Evolutionary conservation across 352 stramenopile species (phyloP), one percentile per base, ranked within the genome.

Genomic region (Aphanomyces invadans): DNA sequence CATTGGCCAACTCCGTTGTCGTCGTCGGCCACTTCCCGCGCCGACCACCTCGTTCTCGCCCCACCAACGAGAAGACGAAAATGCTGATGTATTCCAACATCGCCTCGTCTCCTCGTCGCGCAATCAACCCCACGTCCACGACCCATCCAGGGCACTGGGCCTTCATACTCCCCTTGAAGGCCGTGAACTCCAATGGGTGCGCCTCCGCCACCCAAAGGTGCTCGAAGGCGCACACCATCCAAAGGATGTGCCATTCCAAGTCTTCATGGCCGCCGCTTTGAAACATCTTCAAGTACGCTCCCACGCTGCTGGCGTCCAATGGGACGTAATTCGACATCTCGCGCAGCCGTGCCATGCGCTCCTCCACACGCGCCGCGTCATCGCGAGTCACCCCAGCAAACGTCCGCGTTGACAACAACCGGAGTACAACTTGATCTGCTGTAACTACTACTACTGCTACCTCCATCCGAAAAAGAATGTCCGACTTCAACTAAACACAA

Each of bases 391-490:
- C n/a, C n/a, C n/a, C n/a, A n/a, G n/a, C n/a, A n/a, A n/a, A n/a
- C n/a, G n/a, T n/a, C n/a, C n/a, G n/a, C n/a, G n/a, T n/a, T n/a
- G n/a, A n/a, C n/a, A n/a, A n/a, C n/a, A n/a, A n/a, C n/a, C n/a
- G n/a, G n/a, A n/a, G n/a, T n/a, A n/a, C n/a, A n/a, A n/a, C n/a
- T n/a, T n/a, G n/a, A n/a, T n/a, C n/a, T n/a, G n/a, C n/a, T n/a
- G n/a, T n/a, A n/a, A n/a, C n/a, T n/a, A n/a, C n/a, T n/a, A n/a
- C n/a, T 42, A 42, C 36, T 42, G 23, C 44, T 52, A 52, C 44
- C 44, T 52, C 44, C 44, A 52, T 52, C 44, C 44, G 44, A 52
- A 52, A 52, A 52, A 52, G 9, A 52, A 52, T 52, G 44, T 52
- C 44, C 44, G 44, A 52, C 44, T 52, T 25, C 9, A 52, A 52